Evolutionary conservation across 768 basidiomycete species (phyloP).

Genomic region (Suillus alpinus): DNA sequence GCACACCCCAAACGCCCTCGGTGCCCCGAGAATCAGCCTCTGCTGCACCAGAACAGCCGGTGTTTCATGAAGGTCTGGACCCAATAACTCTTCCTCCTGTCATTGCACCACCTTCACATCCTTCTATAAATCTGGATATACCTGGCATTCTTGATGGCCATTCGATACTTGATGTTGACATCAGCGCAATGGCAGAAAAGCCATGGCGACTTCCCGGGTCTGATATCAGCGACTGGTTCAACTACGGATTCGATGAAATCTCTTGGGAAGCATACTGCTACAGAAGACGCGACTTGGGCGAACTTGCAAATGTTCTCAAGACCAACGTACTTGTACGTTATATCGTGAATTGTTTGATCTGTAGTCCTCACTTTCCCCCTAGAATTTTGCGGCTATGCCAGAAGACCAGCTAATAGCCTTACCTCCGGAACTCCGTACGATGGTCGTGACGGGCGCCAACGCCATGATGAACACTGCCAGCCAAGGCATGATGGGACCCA

Average conservation of each 20-base stretch:
- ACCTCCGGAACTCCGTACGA: constrained; percentile 78
- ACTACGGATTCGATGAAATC: constrained; percentile 97
- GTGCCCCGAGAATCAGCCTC: constrained; percentile 7
- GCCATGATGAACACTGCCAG: constrained; percentile 68
- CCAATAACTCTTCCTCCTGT: constrained; percentile 62
- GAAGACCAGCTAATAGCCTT: constrained; percentile 78
- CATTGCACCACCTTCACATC: constrained; percentile 75
- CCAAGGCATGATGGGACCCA: constrained; percentile 47
- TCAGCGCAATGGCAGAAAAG: constrained; percentile 72
- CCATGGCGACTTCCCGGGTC: constrained; percentile 91
- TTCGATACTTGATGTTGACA: constrained; percentile 82
- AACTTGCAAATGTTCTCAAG: constrained; percentile 77
- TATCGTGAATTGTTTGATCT: neutral
- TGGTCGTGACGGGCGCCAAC: constrained; percentile 83
- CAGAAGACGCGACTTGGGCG: constrained; percentile 76
- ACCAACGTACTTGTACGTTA: constrained; percentile 74
- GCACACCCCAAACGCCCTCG: constrained; percentile 14
- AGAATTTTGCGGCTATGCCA: constrained; percentile 82
- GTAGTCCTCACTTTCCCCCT: constrained; percentile 10
- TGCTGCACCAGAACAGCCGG: constrained; percentile 14
- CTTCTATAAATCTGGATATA: constrained; percentile 65
- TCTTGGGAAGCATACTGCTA: constrained; percentile 94
- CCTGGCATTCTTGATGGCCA: constrained; percentile 70
- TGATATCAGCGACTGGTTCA: constrained; percentile 97
- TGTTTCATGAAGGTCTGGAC: constrained; percentile 54